Evolutionary conservation across 1,139 yeast genomes (phyloP), one percentile per base, ranked within the genome.

Genomic region (Magnusiomyces paraingens): DNA sequence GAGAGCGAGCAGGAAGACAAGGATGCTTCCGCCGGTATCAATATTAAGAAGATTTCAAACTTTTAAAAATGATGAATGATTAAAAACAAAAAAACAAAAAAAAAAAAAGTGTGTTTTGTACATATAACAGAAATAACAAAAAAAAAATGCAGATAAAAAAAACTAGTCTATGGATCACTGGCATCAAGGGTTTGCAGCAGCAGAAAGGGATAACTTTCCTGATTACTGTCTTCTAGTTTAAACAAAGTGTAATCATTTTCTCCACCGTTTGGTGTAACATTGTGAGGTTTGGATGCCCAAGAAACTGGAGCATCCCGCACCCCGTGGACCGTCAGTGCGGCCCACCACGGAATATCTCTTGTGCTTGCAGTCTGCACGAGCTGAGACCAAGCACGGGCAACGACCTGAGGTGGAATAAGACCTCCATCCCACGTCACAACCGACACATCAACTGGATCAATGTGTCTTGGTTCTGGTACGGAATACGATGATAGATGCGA

Each of bases 221-320:
- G 17, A 5, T 15, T 49, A 15, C 22, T 47, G 11, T 49, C 54
- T 8, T 22, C 44, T 5, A 60, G 53, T 40, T 54, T 55, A 35
- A 64, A 51, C 1, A 66, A 46, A 1, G 66, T 51, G 51, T 62
- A 64, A 35, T 62, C 57, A 45, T 62, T 59, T 32, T 62, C 66
- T 1, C 70, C 70, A 11, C 60, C 59, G 5, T 46, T 35, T 53
- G 55, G 20, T 50, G 54, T 46, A 32, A 58, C 12, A 8, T 57
- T 52, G 50, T 64, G 68, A 49, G 64, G 64, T 35, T 57, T 58
- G n/a, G 55, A 47, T n/a, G 54, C 57, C 70, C 70, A 68, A 1
- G 69, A 64, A 1, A 62, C 56, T 0, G 73, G 72, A 8, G 64
- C 48, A 45, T 66, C 63, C 29, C 58, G 62, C n/a, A 60, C 59